A percentile compares a stretch with the other conserved stretches of the same genome.
phyloP scores from a whole-genome alignment of 108 stramenopile species.

The Schizochytrium sp. region DNA sequence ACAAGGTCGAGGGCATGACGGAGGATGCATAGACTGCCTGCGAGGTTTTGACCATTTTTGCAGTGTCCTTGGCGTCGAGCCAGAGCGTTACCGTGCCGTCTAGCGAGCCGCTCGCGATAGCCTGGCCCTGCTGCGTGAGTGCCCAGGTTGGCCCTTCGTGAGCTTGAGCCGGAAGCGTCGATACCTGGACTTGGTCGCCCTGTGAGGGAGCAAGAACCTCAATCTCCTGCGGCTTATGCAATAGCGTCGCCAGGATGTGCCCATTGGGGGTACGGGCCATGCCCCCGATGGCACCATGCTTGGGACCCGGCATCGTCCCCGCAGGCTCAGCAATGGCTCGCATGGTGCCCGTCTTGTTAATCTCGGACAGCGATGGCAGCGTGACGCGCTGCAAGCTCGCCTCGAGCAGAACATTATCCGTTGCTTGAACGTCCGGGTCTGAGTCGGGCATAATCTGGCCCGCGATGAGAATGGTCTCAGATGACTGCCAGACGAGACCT shows the following conservation, averaged over 20 bases:
- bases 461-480: neutral
- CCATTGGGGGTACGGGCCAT: neutral
- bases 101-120: neutral
- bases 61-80: neutral
- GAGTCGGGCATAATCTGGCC: neutral
- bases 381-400: neutral
- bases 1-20: neutral
- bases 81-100: neutral
- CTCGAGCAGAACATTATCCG: too few species aligned
- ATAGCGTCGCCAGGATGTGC: neutral
- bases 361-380: neutral
- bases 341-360: neutral
- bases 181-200: neutral
- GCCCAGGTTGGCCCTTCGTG: neutral
- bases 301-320: neutral
- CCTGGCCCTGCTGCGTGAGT: neutral
- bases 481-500: neutral
- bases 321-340: neutral
- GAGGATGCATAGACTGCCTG: neutral
- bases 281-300: neutral
- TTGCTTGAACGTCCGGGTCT: too few species aligned
- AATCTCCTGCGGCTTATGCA: neutral
- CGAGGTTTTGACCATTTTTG: neutral
- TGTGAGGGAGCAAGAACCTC: neutral
- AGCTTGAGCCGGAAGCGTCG: neutral